phyloP scores from a whole-genome alignment of 2,329 filamentous ascomycete species.

The Cryphonectria carpinicola region DNA sequence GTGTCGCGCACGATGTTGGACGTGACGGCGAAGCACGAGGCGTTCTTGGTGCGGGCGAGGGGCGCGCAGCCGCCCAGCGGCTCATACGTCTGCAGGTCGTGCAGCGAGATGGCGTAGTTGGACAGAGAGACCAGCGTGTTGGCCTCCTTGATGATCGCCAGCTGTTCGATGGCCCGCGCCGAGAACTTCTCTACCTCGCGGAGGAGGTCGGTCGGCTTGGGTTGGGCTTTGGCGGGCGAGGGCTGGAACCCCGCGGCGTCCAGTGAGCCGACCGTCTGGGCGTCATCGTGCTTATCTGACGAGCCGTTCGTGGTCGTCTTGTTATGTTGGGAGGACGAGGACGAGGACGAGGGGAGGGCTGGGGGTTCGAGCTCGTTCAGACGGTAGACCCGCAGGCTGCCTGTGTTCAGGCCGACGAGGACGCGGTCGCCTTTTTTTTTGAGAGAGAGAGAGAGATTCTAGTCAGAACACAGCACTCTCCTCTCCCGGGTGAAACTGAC shows the following conservation, averaged over 20 bases:
- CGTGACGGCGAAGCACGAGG: conserved; percentile 87
- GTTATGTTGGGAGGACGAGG: conserved; percentile 43
- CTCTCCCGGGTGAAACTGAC: no score
- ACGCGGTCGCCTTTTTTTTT: conserved; percentile 76
- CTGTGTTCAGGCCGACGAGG: conserved; percentile 88
- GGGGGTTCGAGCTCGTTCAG: conserved; percentile 68
- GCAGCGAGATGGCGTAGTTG: conserved; percentile 84
- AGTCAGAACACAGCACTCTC: conserved; percentile 3
- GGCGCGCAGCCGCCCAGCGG: conserved; percentile 60
- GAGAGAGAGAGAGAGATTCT: not conserved
- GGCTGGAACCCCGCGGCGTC: conserved; percentile 31
- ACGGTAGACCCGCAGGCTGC: conserved; percentile 86
- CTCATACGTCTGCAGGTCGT: conserved; percentile 85
- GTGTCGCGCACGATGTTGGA: conserved; percentile 94
- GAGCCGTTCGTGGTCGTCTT: conserved; percentile 39
- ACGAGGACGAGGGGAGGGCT: conserved; percentile 43
- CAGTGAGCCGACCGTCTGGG: conserved; percentile 19
- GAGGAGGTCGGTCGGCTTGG: conserved; percentile 74
- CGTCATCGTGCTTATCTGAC: conserved; percentile 25
- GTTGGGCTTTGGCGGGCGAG: conserved; percentile 36
- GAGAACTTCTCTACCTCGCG: conserved; percentile 96
- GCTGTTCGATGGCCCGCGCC: conserved; percentile 84
- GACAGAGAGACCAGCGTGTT: conserved; percentile 89
- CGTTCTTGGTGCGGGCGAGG: conserved; percentile 82
- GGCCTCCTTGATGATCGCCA: conserved; percentile 94